Evolutionary conservation across 139 green algal species (phyloP).

Genomic region (Pseudopediastrum boryanum): DNA sequence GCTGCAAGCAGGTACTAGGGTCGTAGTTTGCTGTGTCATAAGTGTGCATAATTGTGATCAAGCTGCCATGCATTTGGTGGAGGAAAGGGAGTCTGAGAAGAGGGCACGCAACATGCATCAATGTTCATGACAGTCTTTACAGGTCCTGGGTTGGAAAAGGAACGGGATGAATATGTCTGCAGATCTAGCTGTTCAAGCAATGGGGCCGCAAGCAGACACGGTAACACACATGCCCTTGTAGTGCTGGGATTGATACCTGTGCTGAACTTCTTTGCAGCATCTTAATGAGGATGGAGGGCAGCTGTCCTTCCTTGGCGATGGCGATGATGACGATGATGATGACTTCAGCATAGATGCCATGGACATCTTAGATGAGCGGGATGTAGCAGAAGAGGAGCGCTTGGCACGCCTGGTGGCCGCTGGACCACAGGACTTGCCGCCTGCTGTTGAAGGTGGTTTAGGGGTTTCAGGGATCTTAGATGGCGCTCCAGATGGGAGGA

Average conservation of each 20-base stretch:
- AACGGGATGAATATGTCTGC: background rate
- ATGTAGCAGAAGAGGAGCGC: slow-evolving; percentile 14
- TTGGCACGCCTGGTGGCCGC: background rate
- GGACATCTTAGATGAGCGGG: slow-evolving; percentile 20
- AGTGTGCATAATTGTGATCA: background rate
- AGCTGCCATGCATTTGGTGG: background rate
- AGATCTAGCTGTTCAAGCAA: background rate
- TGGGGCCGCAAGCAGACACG: background rate
- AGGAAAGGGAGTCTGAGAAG: background rate
- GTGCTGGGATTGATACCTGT: background rate
- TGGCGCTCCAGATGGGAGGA: background rate
- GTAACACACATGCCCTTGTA: background rate
- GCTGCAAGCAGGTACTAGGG: background rate
- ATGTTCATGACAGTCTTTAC: background rate
- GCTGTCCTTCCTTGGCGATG: background rate
- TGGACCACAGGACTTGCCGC: background rate
- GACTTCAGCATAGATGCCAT: slow-evolving; percentile 20
- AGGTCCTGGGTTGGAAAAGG: background rate
- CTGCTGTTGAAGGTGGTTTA: background rate
- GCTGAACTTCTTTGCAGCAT: background rate
- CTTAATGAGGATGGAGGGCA: background rate
- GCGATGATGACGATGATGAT: slow-evolving; percentile 35
- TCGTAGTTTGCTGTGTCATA: background rate
- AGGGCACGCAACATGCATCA: background rate
- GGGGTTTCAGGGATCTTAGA: background rate